Base-by-base conservation (phyloP, 2,329 filamentous ascomycete species). In the Rhinocladiella similis region DNA sequence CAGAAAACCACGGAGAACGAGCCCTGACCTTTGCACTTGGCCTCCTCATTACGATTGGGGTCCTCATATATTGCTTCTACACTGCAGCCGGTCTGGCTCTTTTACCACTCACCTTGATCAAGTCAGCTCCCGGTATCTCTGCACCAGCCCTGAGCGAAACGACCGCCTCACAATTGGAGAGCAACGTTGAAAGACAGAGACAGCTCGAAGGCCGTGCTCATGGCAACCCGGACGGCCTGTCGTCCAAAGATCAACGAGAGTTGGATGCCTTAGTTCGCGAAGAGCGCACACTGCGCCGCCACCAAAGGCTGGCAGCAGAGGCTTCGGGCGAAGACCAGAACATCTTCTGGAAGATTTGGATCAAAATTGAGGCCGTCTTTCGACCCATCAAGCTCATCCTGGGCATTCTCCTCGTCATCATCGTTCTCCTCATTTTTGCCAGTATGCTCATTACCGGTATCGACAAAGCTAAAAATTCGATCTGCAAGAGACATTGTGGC, bases 381-480 rank as follows among this genome's bases (percentile, higher is more conserved):
- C 84, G 92, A 6, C 94, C 94, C 1, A 77, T 99, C 66, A 96
- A 96, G 76, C 83, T 97, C 41, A 72, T 97, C 13, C 88, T 90
- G 1, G 94, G 94, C 13, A 78, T 97, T 47, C 65, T 96, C 0
- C 76, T 97, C 2, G 80, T 97, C 29, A 63, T 91, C 1, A 70
- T 96, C 19, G 81, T 90, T 0, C 73, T 96, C 13, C 64, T 96
- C 41, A 82, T 95, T 64, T 96, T 91, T 82, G 82, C 88, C 7
- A 96, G 90, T 12, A 97, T 99, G 91, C 82, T 97, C 65, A 89
- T 97, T 69, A 97, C 93, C 0, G 89, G 86, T 64, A 91, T 97
- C 68, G 94, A 99, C 82, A 97, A 97, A 77, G 90, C 91, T 35
- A 92, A 89, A 72, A 97, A 97, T 77, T 97, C 92, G 3, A 78